phyloP scores from a whole-genome alignment of 1,284 basidiomycete genomes.

The Apiotrichum mycotoxinovorans region DNA sequence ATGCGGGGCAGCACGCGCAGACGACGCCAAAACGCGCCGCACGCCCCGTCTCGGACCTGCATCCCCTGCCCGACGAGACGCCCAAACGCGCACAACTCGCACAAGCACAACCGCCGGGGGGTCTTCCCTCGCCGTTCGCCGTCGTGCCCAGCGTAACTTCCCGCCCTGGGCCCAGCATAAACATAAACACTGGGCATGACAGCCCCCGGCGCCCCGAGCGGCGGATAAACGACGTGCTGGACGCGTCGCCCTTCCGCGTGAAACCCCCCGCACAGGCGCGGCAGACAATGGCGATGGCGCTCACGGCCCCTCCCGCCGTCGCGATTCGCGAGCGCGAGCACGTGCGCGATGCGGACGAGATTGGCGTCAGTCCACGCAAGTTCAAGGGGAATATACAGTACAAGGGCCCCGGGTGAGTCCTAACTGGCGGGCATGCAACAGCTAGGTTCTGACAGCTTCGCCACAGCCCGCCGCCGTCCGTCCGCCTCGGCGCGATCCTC shows the following conservation, averaged over 20 bases:
- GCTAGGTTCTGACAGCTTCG: no score
- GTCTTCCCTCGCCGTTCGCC: background rate
- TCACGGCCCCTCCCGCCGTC: constrained; percentile 1
- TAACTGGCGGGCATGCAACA: no score
- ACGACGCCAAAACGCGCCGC: background rate
- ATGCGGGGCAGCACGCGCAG: no score
- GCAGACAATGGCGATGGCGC: no score
- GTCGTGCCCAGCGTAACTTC: background rate
- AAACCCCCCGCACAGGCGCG: background rate
- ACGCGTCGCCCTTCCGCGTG: constrained; percentile 10
- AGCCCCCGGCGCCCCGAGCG: background rate
- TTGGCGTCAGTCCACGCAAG: constrained; percentile 41
- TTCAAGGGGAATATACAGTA: constrained; percentile 27
- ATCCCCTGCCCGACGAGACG: background rate
- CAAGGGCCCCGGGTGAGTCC: constrained; percentile 28
- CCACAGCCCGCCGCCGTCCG: constrained; percentile 21
- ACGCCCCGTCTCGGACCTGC: background rate
- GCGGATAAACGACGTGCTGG: background rate
- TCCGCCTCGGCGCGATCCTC: constrained; percentile 19
- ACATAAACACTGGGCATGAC: background rate
- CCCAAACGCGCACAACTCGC: background rate
- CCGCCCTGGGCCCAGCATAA: background rate
- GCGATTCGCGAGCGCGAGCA: constrained; percentile 3
- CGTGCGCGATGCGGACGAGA: constrained; percentile 25
- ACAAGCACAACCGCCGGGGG: background rate